phyloP scores from a whole-genome alignment of 2,329 filamentous ascomycete species.

The Sporothrix globosa region DNA sequence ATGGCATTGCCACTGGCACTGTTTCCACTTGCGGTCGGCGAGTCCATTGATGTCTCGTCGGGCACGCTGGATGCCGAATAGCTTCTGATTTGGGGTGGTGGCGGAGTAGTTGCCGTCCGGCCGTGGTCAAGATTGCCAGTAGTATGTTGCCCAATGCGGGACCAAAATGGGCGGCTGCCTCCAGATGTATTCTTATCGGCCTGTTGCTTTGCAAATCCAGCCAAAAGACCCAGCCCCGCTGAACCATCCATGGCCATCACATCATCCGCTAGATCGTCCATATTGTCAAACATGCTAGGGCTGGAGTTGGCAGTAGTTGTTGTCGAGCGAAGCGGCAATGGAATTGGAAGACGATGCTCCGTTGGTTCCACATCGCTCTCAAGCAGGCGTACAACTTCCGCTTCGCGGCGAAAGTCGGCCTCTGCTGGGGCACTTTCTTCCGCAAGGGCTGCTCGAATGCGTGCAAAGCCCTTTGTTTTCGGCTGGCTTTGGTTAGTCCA shows the following conservation, averaged over 20 bases:
- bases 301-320: constrained; percentile 66
- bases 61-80: constrained; percentile 57
- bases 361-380: constrained; percentile 77
- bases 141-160: constrained; percentile 54
- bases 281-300: constrained; percentile 62
- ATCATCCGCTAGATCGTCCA: constrained; percentile 71
- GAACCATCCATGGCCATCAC: constrained; percentile 63
- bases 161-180: constrained; percentile 74
- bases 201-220: constrained; percentile 72
- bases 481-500: constrained; percentile 49
- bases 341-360: constrained; percentile 28
- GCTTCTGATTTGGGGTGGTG: constrained; percentile 21
- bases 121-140: constrained; percentile 9
- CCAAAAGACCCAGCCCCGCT: constrained; percentile 51
- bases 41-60: constrained; percentile 43
- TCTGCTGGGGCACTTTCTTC: constrained; percentile 90
- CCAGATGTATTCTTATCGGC: constrained; percentile 68
- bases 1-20: constrained; percentile 25
- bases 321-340: constrained; percentile 45
- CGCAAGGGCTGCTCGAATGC: constrained; percentile 83
- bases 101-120: constrained; percentile 49
- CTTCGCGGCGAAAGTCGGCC: constrained; percentile 84
- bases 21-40: constrained; percentile 18
- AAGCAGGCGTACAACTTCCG: constrained; percentile 91
- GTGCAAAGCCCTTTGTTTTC: constrained; percentile 93